Evolutionary conservation across 2,329 filamentous ascomycete genomes (phyloP).

Genomic region (Diaporthe sp.): DNA sequence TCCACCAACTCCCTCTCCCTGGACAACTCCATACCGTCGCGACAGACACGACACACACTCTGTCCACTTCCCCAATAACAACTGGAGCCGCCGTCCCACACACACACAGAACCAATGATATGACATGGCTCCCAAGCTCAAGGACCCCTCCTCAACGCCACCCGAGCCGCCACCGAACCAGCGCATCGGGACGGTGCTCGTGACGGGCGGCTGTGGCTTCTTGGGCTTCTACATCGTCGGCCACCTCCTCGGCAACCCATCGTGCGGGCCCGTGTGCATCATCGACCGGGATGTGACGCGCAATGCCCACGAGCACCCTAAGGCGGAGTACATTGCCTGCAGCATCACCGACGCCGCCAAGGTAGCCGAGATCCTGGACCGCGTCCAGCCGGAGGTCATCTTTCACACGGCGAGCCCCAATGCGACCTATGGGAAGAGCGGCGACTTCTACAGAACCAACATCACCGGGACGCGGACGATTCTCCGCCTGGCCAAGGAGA

Average conservation of each 20-base stretch:
- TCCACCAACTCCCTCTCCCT: background rate
- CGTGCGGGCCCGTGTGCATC: constrained; percentile 46
- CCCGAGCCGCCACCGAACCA: constrained; percentile 15
- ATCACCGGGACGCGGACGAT: constrained; percentile 50
- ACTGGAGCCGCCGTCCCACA: background rate
- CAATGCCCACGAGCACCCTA: constrained; percentile 45
- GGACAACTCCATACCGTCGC: background rate
- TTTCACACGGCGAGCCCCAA: constrained; percentile 52
- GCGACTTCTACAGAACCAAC: constrained; percentile 48
- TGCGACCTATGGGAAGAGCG: constrained; percentile 43
- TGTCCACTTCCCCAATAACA: background rate
- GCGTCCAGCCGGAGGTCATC: constrained; percentile 48
- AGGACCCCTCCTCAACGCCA: background rate
- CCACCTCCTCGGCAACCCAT: constrained; percentile 45
- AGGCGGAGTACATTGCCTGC: constrained; percentile 47
- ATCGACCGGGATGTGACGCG: constrained; percentile 47
- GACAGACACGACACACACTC: background rate
- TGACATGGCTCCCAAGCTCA: background rate
- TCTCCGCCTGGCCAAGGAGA: constrained; percentile 45
- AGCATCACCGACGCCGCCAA: constrained; percentile 46
- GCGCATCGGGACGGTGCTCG: constrained; percentile 43
- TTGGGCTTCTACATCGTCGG: constrained; percentile 51
- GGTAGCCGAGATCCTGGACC: constrained; percentile 44
- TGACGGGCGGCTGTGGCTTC: constrained; percentile 53
- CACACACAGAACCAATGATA: constrained; percentile 3